A percentile compares a stretch with the other conserved stretches of the same genome.
These are phyloP conservation scores for Yarrowia porcina DNA, from an alignment of 805 yeast species.

Conservation along the genomic window DNA sequence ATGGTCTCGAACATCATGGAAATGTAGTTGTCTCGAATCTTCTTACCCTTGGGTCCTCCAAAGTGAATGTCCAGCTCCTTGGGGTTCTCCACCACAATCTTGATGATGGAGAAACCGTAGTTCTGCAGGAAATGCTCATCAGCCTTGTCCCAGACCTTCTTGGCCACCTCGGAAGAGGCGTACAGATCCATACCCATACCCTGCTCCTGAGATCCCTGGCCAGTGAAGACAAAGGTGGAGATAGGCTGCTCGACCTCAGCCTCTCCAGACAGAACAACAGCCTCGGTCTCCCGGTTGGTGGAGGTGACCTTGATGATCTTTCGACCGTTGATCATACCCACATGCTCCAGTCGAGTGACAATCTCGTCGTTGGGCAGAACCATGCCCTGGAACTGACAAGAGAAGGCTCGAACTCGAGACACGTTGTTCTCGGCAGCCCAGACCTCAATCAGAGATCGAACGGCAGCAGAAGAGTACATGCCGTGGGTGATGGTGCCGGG, in stretches of 20 bases:
- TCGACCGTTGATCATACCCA: slow-evolving; percentile 99
- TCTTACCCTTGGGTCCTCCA: slow-evolving; percentile 97
- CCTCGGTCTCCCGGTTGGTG: slow-evolving; percentile 73
- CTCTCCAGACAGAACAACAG: slow-evolving; percentile 80
- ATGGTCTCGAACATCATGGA: slow-evolving; percentile 97
- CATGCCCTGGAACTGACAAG: slow-evolving; percentile 91
- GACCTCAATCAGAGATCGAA: slow-evolving; percentile 91
- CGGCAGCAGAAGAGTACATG: slow-evolving; percentile 96
- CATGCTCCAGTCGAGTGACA: slow-evolving; percentile 83
- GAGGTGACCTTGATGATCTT: slow-evolving; percentile 93
- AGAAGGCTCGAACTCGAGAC: slow-evolving; percentile 90
- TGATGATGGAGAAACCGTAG: slow-evolving; percentile 95
- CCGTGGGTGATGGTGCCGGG: slow-evolving; percentile 99
- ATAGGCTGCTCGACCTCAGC: slow-evolving; percentile 99
- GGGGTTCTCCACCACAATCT: slow-evolving; percentile 94
- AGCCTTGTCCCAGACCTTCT: slow-evolving; percentile 96
- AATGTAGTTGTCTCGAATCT: slow-evolving; percentile 88
- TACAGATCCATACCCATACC: slow-evolving; percentile 99
- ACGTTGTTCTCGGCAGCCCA: slow-evolving; percentile 99
- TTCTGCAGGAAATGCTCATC: slow-evolving; percentile 87
- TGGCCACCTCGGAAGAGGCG: slow-evolving; percentile 85
- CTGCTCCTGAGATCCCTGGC: slow-evolving; percentile 99
- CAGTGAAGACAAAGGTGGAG: slow-evolving; percentile 95
- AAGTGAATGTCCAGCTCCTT: slow-evolving; percentile 92
- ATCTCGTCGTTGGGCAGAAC: slow-evolving; percentile 92